A percentile compares a stretch with the other conserved stretches of the same genome.
Evolutionary conservation across 2,329 filamentous ascomycete genomes (phyloP).

Genomic region (Lachnellula cervina): DNA sequence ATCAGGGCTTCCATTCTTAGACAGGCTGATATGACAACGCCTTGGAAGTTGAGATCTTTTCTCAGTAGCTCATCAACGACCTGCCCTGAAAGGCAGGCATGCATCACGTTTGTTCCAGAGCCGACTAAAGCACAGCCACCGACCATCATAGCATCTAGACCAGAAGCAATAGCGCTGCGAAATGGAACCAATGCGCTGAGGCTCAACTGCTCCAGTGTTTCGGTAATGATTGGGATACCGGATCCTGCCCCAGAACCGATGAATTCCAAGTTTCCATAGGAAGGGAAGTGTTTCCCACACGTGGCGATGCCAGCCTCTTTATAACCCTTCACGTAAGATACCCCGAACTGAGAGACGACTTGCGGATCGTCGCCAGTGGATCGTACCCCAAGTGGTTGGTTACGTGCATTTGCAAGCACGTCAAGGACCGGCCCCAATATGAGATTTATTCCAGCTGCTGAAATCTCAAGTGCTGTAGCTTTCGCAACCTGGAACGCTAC

Average conservation of each 20-base stretch:
- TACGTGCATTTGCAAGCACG: constrained; percentile 86
- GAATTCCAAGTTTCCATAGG: constrained; percentile 92
- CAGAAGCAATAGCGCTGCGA: constrained; percentile 79
- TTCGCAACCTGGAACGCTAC: constrained; percentile 87
- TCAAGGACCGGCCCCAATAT: constrained; percentile 92
- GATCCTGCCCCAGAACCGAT: constrained; percentile 68
- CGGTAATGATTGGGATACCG: constrained; percentile 92
- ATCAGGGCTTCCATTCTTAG: constrained; percentile 95
- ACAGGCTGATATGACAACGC: constrained; percentile 92
- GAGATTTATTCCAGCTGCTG: constrained; percentile 90
- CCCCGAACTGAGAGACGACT: constrained; percentile 87
- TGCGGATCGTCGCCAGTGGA: constrained; percentile 91
- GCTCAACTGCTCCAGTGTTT: constrained; percentile 87
- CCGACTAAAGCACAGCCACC: constrained; percentile 92
- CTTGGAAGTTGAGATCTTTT: constrained; percentile 83
- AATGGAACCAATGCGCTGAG: constrained; percentile 87
- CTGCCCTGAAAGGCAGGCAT: constrained; percentile 93
- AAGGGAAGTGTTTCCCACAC: constrained; percentile 94
- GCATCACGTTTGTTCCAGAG: constrained; percentile 78
- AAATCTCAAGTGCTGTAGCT: constrained; percentile 87
- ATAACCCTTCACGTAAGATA: constrained; percentile 87
- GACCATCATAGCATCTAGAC: constrained; percentile 91
- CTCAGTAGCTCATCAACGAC: constrained; percentile 86
- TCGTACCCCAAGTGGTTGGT: constrained; percentile 84
- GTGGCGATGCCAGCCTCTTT: constrained; percentile 85